These are phyloP conservation scores for Cryptosporidium tyzzeri DNA, from an alignment of 169 alveolate genomes.

Conservation along the genomic window DNA sequence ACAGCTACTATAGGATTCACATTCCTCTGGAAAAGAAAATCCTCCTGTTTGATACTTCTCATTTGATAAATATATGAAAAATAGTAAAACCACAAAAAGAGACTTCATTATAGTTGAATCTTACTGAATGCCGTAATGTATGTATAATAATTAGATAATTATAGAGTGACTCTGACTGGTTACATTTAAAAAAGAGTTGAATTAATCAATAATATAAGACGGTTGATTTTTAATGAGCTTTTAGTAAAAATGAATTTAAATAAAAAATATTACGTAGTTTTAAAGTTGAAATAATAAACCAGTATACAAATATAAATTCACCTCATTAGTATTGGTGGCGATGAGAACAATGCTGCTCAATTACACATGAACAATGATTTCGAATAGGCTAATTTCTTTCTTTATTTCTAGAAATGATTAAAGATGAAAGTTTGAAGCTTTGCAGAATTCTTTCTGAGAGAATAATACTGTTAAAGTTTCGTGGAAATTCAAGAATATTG, in stretches of 20 bases:
- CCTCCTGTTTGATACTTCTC: conserved; percentile 2
- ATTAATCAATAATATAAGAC: no score
- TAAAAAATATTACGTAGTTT: background rate
- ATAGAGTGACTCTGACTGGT: no score
- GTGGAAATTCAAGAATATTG: no score
- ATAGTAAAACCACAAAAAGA: background rate
- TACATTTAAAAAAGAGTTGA: background rate
- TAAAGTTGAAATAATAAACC: background rate
- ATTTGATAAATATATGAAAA: background rate
- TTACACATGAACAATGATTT: background rate
- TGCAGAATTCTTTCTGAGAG: background rate
- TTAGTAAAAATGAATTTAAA: no score
- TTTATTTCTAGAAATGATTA: background rate
- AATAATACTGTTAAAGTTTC: background rate
- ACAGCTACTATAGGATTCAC: conserved; percentile 48
- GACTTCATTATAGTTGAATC: background rate
- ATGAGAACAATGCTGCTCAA: background rate
- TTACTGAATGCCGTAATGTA: background rate
- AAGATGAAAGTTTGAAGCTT: no score
- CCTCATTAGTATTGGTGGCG: background rate
- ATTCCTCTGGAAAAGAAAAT: conserved; percentile 27
- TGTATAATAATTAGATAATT: background rate
- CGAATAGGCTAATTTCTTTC: background rate
- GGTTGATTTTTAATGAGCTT: no score
- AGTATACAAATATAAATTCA: background rate